Evolutionary conservation across 345 rosid genomes (phyloP), one percentile per base, ranked within the genome.

Genomic region (Acer campestre): DNA sequence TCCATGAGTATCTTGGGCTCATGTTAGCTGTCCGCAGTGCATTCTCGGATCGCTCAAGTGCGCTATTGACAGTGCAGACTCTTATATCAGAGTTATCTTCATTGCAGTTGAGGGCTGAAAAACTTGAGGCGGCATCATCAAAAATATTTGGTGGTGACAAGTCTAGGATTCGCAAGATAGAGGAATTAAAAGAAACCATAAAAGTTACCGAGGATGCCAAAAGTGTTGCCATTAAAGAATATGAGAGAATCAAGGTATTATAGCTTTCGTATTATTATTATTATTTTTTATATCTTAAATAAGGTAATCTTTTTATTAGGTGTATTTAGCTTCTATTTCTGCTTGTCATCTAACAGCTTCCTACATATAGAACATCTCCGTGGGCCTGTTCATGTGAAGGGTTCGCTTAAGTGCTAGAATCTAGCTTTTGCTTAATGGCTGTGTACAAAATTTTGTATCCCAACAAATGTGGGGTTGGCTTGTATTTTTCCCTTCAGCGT

Each of bases 111-210:
- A 94, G 92, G 84, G 88, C 91, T 55, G 98, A 97, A 75, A 94
- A 94, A 80, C 95, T 94, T 79, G 96, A 97, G 86, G 97, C 91
- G 75, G 97, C 95, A 69, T 91, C 98, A 53, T 90, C 98, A 51
- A 97, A 97, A 82, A 87, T 94, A 79, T 97, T 90, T 91, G 99
- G 99, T 27, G 98, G 98, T 31, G 99, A 97, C 87, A 97, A 86
- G 88, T 91, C 98, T 63, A 89, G 98, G 88, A 87, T 94, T 79
- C 91, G 87, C 71, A 94, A 91, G 78, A 84, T 90, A 55, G 98
- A 97, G 83, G 99, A 94, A 86, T 76, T 97, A 68, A 93, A 90
- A 83, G 98, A 91, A 83, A 89, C 89, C 53, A 91, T 91, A 81
- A 88, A 88, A 71, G 91, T 46, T 58, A 91, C 98, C 11, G 98